A percentile compares a stretch with the other conserved stretches of the same genome.
These are phyloP conservation scores for Bryum argenteum DNA, from an alignment of 225 moss, liverwort and hornwort species.

Conservation along the genomic window DNA sequence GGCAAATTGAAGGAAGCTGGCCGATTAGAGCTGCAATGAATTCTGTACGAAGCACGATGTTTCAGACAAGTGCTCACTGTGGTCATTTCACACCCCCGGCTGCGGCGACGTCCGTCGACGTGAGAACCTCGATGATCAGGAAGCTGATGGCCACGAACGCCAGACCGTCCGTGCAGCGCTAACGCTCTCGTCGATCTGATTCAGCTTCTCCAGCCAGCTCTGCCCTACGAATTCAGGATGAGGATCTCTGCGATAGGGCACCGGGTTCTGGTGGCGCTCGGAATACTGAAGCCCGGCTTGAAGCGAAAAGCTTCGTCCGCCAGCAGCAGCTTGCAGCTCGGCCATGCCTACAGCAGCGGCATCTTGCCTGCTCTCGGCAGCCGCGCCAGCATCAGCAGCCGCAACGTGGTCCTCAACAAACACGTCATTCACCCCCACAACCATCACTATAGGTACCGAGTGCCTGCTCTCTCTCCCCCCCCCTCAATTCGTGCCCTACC, in stretches of 20 bases:
- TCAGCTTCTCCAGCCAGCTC: not conserved
- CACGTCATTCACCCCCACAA: conserved; percentile 52
- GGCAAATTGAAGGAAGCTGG: not conserved
- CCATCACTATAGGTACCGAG: conserved; percentile 27
- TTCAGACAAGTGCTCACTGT: not conserved
- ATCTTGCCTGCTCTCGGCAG: conserved; percentile 54
- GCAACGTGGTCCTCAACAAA: conserved; percentile 49
- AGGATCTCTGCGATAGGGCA: conserved; percentile 17
- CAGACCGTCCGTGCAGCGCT: conserved; percentile 39
- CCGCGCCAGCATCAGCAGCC: conserved; percentile 49
- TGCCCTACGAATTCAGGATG: conserved; percentile 7
- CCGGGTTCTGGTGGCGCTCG: conserved; percentile 35
- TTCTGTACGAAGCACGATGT: conserved; percentile 21
- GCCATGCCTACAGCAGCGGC: conserved; percentile 48
- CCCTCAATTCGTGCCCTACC: no score
- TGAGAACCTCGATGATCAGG: conserved; percentile 27
- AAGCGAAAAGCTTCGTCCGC: conserved; percentile 30
- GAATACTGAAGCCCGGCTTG: conserved; percentile 28
- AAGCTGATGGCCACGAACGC: conserved; percentile 32
- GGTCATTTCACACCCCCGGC: not conserved
- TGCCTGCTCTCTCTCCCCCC: not conserved
- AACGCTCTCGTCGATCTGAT: conserved; percentile 4
- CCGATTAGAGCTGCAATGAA: no score
- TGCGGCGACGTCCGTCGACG: conserved; percentile 22
- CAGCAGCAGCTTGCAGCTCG: conserved; percentile 34